These are phyloP conservation scores for Knufia petricola DNA, from an alignment of 2,329 filamentous ascomycete genomes.

Conservation along the genomic window DNA sequence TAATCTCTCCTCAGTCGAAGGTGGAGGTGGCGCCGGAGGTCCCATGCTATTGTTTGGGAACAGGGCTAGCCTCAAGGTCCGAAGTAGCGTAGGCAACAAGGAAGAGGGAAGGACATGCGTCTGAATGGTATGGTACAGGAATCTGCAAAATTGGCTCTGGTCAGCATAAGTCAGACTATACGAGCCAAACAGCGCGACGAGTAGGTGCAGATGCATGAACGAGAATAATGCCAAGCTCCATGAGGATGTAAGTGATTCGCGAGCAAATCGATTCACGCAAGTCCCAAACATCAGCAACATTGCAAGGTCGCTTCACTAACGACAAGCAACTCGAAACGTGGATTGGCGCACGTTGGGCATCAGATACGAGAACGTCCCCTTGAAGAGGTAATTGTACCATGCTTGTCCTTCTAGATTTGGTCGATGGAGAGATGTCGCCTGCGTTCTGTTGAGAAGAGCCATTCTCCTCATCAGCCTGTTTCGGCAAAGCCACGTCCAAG, in stretches of 20 bases:
- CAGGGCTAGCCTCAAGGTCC: constrained; percentile 60
- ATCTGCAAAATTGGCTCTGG: constrained; percentile 26
- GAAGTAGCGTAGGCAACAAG: constrained; percentile 52
- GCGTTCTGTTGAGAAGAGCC: background rate
- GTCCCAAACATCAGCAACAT: background rate
- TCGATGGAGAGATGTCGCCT: background rate
- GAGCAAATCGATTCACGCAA: background rate
- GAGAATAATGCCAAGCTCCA: background rate
- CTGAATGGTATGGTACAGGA: constrained; percentile 42
- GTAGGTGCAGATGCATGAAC: background rate
- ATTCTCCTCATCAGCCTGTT: background rate
- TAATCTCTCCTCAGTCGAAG: constrained; percentile 18
- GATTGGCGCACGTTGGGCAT: background rate
- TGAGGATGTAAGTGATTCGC: background rate
- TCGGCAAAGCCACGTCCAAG: background rate
- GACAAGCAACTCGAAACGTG: background rate
- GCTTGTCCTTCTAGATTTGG: constrained; percentile 7
- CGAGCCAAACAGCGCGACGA: background rate
- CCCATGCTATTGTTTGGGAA: constrained; percentile 58
- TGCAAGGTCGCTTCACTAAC: background rate
- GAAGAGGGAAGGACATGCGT: constrained; percentile 54
- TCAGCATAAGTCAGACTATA: background rate
- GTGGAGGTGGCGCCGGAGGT: constrained; percentile 21
- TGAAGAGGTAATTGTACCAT: constrained; percentile 1
- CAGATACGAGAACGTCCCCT: background rate